Evolutionary conservation across 768 basidiomycete genomes (phyloP).

Genomic region (Lactarius sp.): DNA sequence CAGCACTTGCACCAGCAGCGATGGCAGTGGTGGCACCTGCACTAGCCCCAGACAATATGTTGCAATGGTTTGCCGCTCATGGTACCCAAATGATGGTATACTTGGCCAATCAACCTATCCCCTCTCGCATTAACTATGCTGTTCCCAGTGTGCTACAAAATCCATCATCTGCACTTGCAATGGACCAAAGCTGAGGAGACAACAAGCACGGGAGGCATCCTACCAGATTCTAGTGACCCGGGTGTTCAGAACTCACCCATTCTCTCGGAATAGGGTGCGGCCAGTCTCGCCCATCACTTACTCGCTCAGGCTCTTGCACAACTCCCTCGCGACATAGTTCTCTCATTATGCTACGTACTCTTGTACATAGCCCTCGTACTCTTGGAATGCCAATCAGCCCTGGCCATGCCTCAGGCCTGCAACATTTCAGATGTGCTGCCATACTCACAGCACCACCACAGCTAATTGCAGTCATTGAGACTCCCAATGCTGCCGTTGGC

Average conservation of each 20-base stretch:
- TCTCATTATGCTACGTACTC: constrained; percentile 25
- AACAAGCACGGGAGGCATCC: constrained; percentile 19
- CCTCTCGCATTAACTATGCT: neutral
- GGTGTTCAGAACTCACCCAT: constrained; percentile 27
- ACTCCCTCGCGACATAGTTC: constrained; percentile 41
- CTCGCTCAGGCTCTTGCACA: constrained; percentile 47
- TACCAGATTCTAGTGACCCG: constrained; percentile 24
- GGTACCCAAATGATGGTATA: constrained; percentile 85
- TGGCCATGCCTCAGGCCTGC: constrained; percentile 14
- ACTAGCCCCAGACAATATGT: constrained; percentile 86
- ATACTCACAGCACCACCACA: constrained; percentile 81
- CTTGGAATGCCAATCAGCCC: constrained; percentile 45
- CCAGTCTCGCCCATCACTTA: constrained; percentile 47
- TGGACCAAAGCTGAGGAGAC: constrained; percentile 68
- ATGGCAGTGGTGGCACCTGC: no score
- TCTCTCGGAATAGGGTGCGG: constrained; percentile 30
- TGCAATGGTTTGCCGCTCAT: constrained; percentile 92
- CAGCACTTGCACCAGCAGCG: no score
- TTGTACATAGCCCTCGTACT: constrained; percentile 38
- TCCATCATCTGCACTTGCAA: constrained; percentile 80
- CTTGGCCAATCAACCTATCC: constrained; percentile 7
- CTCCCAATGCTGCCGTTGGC: constrained; percentile 85
- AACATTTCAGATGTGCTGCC: constrained; percentile 63
- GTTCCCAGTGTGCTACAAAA: constrained; percentile 75
- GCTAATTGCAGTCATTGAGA: constrained; percentile 76